Percentiles rank a stretch among this genome's conserved stretches.
These are phyloP conservation scores for Talaromyces rugulosus DNA, from an alignment of 2,329 filamentous ascomycete species.

Conservation along the genomic window DNA sequence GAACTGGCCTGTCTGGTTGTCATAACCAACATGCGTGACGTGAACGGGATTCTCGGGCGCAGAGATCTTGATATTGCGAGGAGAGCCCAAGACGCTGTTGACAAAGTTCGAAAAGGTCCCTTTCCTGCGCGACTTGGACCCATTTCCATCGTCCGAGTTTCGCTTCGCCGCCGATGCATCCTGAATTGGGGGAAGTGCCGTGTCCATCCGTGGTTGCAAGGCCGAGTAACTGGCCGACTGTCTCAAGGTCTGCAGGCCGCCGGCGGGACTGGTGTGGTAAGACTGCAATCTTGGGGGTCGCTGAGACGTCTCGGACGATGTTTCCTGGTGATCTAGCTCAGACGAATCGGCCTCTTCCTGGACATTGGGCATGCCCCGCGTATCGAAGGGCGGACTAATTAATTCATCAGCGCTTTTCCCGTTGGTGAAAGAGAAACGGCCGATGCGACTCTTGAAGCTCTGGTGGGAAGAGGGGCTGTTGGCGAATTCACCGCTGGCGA, in stretches of 20 bases:
- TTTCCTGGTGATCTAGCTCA: slow-evolving; percentile 23
- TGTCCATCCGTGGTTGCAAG: slow-evolving; percentile 48
- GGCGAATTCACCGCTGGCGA: slow-evolving; percentile 28
- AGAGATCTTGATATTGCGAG: slow-evolving; percentile 90
- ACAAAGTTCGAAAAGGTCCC: slow-evolving; percentile 84
- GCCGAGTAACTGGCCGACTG: slow-evolving; percentile 63
- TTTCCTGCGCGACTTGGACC: slow-evolving; percentile 66
- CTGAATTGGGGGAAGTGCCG: slow-evolving; percentile 40
- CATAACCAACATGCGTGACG: slow-evolving; percentile 95
- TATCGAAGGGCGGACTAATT: slow-evolving; percentile 40
- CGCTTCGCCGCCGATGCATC: slow-evolving; percentile 61
- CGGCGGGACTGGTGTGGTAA: slow-evolving; percentile 52
- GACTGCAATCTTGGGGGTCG: slow-evolving; percentile 43
- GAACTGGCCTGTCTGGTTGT: slow-evolving; percentile 93
- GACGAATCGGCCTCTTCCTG: slow-evolving; percentile 33
- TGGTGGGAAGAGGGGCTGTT: slow-evolving; percentile 8
- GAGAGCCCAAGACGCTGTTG: slow-evolving; percentile 77
- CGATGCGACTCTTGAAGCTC: slow-evolving; percentile 16
- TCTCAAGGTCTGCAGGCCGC: slow-evolving; percentile 55
- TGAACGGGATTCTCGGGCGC: slow-evolving; percentile 96
- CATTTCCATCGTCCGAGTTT: slow-evolving; percentile 72
- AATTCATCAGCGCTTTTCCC: slow-evolving; percentile 41
- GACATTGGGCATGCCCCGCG: slow-evolving; percentile 41
- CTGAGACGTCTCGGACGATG: slow-evolving; percentile 26
- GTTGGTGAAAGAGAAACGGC: slow-evolving; percentile 29